phyloP scores from a whole-genome alignment of 225 moss, liverwort and hornwort genomes.

The Thuidium tamariscinum region DNA sequence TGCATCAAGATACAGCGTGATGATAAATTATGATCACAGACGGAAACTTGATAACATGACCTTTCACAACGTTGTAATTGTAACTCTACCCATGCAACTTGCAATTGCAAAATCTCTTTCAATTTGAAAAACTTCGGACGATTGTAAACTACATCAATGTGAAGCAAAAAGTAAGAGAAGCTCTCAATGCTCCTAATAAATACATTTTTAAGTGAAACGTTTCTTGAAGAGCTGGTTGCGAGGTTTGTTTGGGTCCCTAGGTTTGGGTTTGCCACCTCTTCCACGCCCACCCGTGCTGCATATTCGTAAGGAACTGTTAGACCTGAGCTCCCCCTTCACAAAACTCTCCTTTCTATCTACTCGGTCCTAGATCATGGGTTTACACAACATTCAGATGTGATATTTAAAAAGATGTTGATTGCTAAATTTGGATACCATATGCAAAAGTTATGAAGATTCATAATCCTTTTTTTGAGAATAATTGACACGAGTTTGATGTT shows the following conservation, averaged over 20 bases:
- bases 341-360: not conserved
- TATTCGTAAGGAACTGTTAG: not conserved
- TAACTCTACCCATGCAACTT: not conserved
- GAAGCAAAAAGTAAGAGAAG: not conserved
- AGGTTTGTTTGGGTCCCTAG: slow-evolving; percentile 78
- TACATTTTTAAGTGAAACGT: slow-evolving; percentile 39
- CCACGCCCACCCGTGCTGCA: slow-evolving; percentile 63
- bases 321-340: not conserved
- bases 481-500: not conserved
- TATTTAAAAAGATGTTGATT: not conserved
- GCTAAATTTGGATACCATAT: not conserved
- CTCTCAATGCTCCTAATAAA: not conserved
- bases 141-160: not conserved
- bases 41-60: not conserved
- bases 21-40: not conserved
- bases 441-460: not conserved
- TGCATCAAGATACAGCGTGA: not conserved
- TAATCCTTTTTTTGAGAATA: not conserved
- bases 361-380: not conserved
- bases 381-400: not conserved
- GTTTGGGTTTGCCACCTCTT: slow-evolving; percentile 63
- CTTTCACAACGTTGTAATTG: not conserved
- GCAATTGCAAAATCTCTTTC: not conserved
- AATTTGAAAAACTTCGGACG: not conserved
- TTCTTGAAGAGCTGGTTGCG: slow-evolving; percentile 86